A percentile compares a stretch with the other conserved stretches of the same genome.
These are phyloP conservation scores for Acer negundo DNA, from an alignment of 345 rosid species.

Conservation along the genomic window DNA sequence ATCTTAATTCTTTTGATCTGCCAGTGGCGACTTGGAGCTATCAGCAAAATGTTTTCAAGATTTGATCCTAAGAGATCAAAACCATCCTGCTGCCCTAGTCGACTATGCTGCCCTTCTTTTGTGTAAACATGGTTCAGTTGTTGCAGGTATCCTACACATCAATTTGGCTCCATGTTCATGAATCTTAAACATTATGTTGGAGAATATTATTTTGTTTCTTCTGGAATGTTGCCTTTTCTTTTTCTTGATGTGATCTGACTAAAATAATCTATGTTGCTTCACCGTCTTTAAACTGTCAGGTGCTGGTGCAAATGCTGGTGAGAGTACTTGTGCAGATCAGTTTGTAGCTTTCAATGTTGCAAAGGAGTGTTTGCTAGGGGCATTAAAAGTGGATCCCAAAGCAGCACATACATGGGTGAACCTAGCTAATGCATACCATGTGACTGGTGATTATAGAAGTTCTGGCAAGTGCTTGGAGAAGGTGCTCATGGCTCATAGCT, in stretches of 20 bases:
- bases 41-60: slow-evolving; percentile 90
- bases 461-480: slow-evolving; percentile 98
- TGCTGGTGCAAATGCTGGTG: slow-evolving; percentile 80
- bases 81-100: slow-evolving; percentile 85
- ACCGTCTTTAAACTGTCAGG: slow-evolving; percentile 45
- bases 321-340: slow-evolving; percentile 58
- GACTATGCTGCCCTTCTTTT: slow-evolving; percentile 87
- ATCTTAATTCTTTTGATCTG: slow-evolving; percentile 16
- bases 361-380: slow-evolving; percentile 81
- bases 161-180: not conserved
- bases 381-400: slow-evolving; percentile 74
- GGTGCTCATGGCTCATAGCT: slow-evolving; percentile 74
- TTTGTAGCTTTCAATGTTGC: slow-evolving; percentile 67
- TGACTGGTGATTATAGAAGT: slow-evolving; percentile 80
- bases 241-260: slow-evolving; percentile 10
- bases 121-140: slow-evolving; percentile 71
- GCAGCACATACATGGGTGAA: slow-evolving; percentile 81
- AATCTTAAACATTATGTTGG: slow-evolving; percentile 1
- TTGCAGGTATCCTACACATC: slow-evolving; percentile 65
- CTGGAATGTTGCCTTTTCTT: slow-evolving; percentile 1
- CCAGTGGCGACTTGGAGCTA: slow-evolving; percentile 82
- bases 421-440: slow-evolving; percentile 79
- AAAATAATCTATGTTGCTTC: not conserved
- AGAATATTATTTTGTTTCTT: slow-evolving; percentile 12
- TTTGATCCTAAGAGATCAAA: slow-evolving; percentile 82